These are phyloP conservation scores for Ulota crispa DNA, from an alignment of 225 moss, liverwort and hornwort species.

Conservation along the genomic window DNA sequence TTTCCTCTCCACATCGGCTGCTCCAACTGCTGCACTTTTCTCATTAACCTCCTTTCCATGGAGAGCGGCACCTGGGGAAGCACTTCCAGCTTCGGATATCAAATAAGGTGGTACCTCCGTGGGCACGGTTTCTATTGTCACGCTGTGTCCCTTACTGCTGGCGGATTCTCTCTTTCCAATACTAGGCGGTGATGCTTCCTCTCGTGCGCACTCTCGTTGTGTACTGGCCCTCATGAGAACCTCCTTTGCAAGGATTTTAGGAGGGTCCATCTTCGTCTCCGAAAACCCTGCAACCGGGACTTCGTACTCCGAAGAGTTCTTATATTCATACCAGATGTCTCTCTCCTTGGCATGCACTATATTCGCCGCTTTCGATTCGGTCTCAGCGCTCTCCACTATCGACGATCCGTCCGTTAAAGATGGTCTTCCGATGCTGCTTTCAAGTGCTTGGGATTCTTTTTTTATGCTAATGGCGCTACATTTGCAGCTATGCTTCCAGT, in stretches of 20 bases:
- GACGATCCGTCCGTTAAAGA: not conserved
- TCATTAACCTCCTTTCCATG: not conserved
- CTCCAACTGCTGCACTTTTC: not conserved
- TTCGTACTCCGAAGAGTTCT: conserved; percentile 45
- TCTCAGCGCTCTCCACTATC: not conserved
- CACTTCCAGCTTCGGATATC: not conserved
- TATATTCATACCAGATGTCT: conserved; percentile 47
- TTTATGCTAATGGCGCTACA: conserved; percentile 6
- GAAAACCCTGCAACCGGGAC: conserved; percentile 33
- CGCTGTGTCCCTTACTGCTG: not conserved
- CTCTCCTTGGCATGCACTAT: conserved; percentile 33
- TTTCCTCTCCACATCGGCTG: not conserved
- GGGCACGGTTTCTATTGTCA: not conserved
- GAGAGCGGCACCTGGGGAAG: not conserved
- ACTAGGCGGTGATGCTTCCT: not conserved
- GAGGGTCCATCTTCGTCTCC: conserved; percentile 44
- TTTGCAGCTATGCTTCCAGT: conserved; percentile 20
- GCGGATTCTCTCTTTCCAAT: not conserved
- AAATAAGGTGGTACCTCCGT: not conserved
- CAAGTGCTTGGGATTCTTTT: not conserved
- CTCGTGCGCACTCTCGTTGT: not conserved
- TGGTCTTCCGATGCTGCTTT: not conserved
- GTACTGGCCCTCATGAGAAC: conserved; percentile 29
- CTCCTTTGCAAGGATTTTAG: conserved; percentile 42
- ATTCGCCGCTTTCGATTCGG: not conserved